Conservation (phyloP, 2,329 filamentous ascomycete species). For the Colletotrichum destructivum region DNA sequence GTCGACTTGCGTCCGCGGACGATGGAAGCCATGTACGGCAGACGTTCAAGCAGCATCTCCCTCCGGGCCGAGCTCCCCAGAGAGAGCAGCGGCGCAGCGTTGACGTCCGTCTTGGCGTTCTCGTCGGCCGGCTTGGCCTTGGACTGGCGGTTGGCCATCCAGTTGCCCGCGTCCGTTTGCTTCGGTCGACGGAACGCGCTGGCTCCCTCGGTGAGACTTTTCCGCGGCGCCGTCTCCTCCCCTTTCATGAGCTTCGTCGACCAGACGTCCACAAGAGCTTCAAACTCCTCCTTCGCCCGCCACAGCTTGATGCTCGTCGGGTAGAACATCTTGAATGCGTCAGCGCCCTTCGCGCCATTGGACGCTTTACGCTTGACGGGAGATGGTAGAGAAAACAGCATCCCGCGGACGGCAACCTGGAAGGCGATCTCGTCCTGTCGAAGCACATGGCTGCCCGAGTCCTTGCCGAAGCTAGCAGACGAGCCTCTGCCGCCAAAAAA, state of each 20-base stretch:
- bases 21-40: slow-evolving; percentile 88
- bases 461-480: slow-evolving; percentile 64
- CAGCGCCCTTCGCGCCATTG: slow-evolving; percentile 62
- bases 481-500: slow-evolving; percentile 76
- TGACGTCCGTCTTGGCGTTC: slow-evolving; percentile 25
- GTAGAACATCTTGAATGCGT: slow-evolving; percentile 92
- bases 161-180: slow-evolving; percentile 47
- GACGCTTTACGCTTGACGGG: slow-evolving; percentile 82
- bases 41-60: slow-evolving; percentile 85
- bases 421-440: slow-evolving; percentile 96
- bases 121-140: slow-evolving; percentile 9
- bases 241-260: slow-evolving; percentile 73
- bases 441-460: slow-evolving; percentile 79
- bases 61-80: slow-evolving; percentile 77
- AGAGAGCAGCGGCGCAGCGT: slow-evolving; percentile 63
- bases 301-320: slow-evolving; percentile 88
- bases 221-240: slow-evolving; percentile 57
- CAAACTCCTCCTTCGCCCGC: slow-evolving; percentile 86
- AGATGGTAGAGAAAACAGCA: slow-evolving; percentile 87
- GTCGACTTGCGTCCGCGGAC: slow-evolving; percentile 58
- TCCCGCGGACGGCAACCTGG: slow-evolving; percentile 88
- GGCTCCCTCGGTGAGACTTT: slow-evolving; percentile 62
- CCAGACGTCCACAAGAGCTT: slow-evolving; percentile 80
- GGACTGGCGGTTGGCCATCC: slow-evolving; percentile 44
- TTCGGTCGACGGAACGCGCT: slow-evolving; percentile 64